These are phyloP conservation scores for Penicillium decumbens DNA, from an alignment of 2,329 filamentous ascomycete species.

Conservation along the genomic window DNA sequence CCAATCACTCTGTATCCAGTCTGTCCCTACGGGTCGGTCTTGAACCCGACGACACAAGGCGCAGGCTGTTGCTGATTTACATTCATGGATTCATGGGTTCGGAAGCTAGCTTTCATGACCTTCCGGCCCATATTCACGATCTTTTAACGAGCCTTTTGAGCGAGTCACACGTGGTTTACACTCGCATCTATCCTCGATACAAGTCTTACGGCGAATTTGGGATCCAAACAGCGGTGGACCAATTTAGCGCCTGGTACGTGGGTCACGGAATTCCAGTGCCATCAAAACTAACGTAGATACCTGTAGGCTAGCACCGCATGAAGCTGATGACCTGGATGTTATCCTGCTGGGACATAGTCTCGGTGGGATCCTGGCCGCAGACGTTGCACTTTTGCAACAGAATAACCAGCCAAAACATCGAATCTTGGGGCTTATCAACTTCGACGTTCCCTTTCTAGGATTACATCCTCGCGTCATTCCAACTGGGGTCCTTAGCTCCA, in stretches of 20 bases:
- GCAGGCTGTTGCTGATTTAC: slow-evolving; percentile 69
- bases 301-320: slow-evolving; percentile 66
- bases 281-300: neutral
- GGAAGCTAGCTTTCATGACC: slow-evolving; percentile 79
- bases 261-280: neutral
- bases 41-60: slow-evolving; percentile 11
- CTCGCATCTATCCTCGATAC: slow-evolving; percentile 56
- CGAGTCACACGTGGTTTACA: slow-evolving; percentile 74
- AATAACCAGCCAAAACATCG: slow-evolving; percentile 53
- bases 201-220: slow-evolving; percentile 41
- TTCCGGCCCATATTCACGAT: slow-evolving; percentile 81
- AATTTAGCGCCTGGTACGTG: slow-evolving; percentile 70
- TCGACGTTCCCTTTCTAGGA: slow-evolving; percentile 82
- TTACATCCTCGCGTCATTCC: slow-evolving; percentile 83
- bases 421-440: slow-evolving; percentile 73
- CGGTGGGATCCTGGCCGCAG: slow-evolving; percentile 77
- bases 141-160: slow-evolving; percentile 62
- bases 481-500: slow-evolving; percentile 75
- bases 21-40: slow-evolving; percentile 8
- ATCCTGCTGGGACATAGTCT: slow-evolving; percentile 84
- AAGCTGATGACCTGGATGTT: slow-evolving; percentile 68
- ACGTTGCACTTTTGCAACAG: slow-evolving; percentile 61
- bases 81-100: slow-evolving; percentile 89
- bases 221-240: slow-evolving; percentile 64
- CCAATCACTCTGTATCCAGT: slow-evolving; percentile 8